Base-by-base conservation (phyloP, 768 basidiomycete genomes). In the Cystofilobasidium bisporidii region DNA sequence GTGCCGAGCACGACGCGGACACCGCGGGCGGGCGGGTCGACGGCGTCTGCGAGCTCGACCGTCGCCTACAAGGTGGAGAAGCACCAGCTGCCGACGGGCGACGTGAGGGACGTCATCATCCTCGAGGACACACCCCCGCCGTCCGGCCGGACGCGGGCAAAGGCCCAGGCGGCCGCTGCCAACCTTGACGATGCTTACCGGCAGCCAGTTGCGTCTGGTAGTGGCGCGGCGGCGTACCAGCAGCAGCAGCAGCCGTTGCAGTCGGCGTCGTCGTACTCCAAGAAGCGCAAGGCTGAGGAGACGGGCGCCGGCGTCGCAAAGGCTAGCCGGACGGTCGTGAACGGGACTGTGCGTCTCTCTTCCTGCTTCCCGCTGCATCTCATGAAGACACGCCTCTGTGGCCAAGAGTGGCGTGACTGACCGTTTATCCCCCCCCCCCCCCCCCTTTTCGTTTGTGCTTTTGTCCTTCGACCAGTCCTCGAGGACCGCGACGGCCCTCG, bases 121-220 rank as follows among this genome's bases (percentile, higher is more conserved):
- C 47, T 66, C 20, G 64, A 65, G 36, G 65, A 66, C 58, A 56
- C 63, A 11, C 53, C 53, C 4, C 53, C 63, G 24, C 63, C 63
- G 12, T 55, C 63, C 9, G 50, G 50, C 17, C n/a, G 41, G 28
- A 64, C 53, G 53, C 33, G 63, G 18, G 55, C 63, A 24, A 64
- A 55, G 50, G 63, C 63, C 11, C 50, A 41, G 26, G 63, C 53
- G 26, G 63, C 63, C 0, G 63, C 63, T 2, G 48, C 48, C 48
- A n/a, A 18, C 5, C 17, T n/a, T n/a, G 40, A 40, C 28, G 63
- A 40, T 36, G 18, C 53, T 40, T 55, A 40, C 17, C 26, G 22
- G 28, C 48, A 32, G 48, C 48, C 50, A 10, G 40, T 50, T 17
- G 63, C 48, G 17, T 40, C 50, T 11, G 33, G 63, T 2, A 53